phyloP scores from a whole-genome alignment of 345 rosid species.

The Xanthoceras sorbifolium region DNA sequence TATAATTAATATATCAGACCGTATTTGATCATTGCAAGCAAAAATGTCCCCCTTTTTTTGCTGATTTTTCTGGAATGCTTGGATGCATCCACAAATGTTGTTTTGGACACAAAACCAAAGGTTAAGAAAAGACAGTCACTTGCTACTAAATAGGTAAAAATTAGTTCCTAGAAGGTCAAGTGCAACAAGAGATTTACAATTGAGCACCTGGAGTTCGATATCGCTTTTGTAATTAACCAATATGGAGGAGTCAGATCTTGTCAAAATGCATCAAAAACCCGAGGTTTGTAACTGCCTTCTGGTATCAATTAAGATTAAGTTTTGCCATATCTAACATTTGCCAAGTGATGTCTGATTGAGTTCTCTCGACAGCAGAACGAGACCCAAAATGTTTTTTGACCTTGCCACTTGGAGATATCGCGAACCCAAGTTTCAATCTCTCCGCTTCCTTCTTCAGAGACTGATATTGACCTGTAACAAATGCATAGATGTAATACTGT shows the following conservation, averaged over 20 bases:
- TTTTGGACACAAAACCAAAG: background rate
- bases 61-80: background rate
- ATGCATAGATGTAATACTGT: background rate
- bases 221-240: background rate
- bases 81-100: background rate
- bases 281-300: background rate
- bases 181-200: background rate
- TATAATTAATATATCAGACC: background rate
- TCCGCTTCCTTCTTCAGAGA: conserved; percentile 65
- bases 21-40: background rate
- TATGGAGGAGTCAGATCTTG: background rate
- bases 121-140: background rate
- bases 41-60: no score
- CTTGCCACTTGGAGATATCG: conserved; percentile 30
- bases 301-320: conserved; percentile 52
- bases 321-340: conserved; percentile 55
- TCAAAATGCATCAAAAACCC: background rate
- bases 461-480: conserved; percentile 51
- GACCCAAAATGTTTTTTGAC: conserved; percentile 37
- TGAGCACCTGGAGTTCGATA: background rate
- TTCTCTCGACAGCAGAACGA: conserved; percentile 28
- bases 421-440: conserved; percentile 45
- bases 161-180: background rate
- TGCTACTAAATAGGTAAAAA: background rate
- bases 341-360: conserved; percentile 44